Evolutionary conservation across 768 basidiomycete species (phyloP).

Genomic region (Nidularia sp.): DNA sequence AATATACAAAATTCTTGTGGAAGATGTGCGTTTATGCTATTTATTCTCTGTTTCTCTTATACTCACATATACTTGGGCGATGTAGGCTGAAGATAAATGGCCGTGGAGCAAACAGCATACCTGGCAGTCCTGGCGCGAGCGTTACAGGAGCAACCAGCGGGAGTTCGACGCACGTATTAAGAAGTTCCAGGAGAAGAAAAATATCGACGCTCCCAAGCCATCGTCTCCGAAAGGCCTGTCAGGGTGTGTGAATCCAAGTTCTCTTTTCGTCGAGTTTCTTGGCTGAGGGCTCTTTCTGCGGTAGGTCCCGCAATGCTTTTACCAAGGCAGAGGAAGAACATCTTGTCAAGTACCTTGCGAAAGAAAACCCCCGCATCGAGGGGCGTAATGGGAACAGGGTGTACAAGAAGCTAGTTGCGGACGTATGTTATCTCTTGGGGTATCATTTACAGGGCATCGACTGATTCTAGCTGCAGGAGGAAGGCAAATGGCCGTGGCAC

Average conservation of each 20-base stretch:
- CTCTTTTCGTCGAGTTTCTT: too few species aligned
- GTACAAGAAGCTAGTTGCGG: too few species aligned
- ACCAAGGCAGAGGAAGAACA: too few species aligned
- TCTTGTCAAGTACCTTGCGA: too few species aligned
- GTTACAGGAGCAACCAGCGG: slow-evolving; percentile 43
- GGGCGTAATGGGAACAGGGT: too few species aligned
- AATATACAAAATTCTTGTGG: slow-evolving; percentile 37
- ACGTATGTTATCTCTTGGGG: too few species aligned
- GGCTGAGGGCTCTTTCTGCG: too few species aligned
- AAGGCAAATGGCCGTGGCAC: slow-evolving; percentile 48
- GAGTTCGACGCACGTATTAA: slow-evolving; percentile 39
- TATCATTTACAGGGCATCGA: too few species aligned
- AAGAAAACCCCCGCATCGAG: too few species aligned
- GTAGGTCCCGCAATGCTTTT: too few species aligned
- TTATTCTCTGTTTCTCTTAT: neutral
- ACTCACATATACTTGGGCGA: neutral
- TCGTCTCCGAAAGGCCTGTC: too few species aligned
- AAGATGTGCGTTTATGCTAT: slow-evolving; percentile 37
- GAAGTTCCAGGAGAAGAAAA: slow-evolving; percentile 23
- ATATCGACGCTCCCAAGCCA: neutral
- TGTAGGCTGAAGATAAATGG: slow-evolving; percentile 39
- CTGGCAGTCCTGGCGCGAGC: slow-evolving; percentile 62
- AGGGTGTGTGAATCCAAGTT: too few species aligned
- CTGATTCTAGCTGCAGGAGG: slow-evolving; percentile 18
- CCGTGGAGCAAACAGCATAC: slow-evolving; percentile 48